These are phyloP conservation scores for Luffa acutangula DNA, from an alignment of 306 rosid species.

Conservation along the genomic window DNA sequence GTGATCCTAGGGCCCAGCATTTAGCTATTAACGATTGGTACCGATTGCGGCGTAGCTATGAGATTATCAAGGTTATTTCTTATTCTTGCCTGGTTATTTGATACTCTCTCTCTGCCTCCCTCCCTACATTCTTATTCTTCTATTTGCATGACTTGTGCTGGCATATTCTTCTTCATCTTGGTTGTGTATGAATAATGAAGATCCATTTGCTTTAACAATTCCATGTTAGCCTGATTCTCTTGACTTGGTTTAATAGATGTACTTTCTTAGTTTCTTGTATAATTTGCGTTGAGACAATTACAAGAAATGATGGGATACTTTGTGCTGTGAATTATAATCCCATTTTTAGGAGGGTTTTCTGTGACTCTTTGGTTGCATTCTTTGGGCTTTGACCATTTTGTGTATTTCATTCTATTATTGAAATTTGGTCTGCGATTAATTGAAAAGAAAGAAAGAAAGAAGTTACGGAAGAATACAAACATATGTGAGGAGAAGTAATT, in stretches of 20 bases:
- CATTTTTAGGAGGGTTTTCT: not conserved
- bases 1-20: constrained; percentile 62
- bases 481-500: not conserved
- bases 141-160: not conserved
- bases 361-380: not conserved
- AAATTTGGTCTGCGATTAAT: not conserved
- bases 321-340: not conserved
- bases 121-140: not conserved
- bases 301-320: not conserved
- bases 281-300: not conserved
- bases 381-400: not conserved
- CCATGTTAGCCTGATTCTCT: not conserved
- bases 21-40: constrained; percentile 77
- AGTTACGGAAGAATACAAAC: not conserved
- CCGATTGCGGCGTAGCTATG: constrained; percentile 75
- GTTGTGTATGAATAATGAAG: not conserved
- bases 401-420: not conserved
- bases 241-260: not conserved
- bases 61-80: constrained; percentile 62
- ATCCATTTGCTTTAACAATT: not conserved
- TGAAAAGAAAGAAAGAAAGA: not conserved
- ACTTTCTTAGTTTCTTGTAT: not conserved
- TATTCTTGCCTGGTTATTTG: not conserved
- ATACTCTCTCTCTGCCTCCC: not conserved
- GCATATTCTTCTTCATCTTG: not conserved